Percentiles rank a stretch among this genome's conserved stretches.
Evolutionary conservation across 192 early-diverging fungal genomes (phyloP).

Genomic region (Thamnidium elegans): DNA sequence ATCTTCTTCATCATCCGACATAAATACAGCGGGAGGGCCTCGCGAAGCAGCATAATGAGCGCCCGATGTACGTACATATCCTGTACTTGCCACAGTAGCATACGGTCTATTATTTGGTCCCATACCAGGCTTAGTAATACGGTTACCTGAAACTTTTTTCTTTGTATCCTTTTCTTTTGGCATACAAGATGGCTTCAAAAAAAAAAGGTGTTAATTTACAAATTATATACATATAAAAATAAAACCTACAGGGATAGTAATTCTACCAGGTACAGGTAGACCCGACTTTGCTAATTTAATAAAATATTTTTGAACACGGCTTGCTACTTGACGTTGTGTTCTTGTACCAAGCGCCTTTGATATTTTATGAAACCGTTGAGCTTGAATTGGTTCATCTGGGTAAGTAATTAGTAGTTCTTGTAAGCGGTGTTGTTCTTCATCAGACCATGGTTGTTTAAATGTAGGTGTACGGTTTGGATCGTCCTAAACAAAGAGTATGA

Average conservation of each 20-base stretch:
- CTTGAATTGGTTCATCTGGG: slow-evolving; percentile 69
- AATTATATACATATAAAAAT: not conserved
- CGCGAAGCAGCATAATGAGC: slow-evolving; percentile 39
- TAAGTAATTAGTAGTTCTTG: slow-evolving; percentile 60
- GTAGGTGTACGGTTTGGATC: slow-evolving; percentile 47
- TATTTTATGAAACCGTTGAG: slow-evolving; percentile 69
- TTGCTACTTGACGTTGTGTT: slow-evolving; percentile 70
- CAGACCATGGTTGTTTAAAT: slow-evolving; percentile 68
- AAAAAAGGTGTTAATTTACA: not conserved
- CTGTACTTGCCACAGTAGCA: slow-evolving; percentile 22
- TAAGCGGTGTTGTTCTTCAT: slow-evolving; percentile 61
- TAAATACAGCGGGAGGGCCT: slow-evolving; percentile 47
- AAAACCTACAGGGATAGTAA: slow-evolving; percentile 47
- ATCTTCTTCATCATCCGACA: slow-evolving; percentile 55
- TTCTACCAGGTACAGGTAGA: slow-evolving; percentile 64
- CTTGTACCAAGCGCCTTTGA: slow-evolving; percentile 66
- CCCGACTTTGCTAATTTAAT: slow-evolving; percentile 74
- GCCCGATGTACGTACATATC: slow-evolving; percentile 41
- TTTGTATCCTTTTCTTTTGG: slow-evolving; percentile 22
- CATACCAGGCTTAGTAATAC: slow-evolving; percentile 15
- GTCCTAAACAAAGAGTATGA: slow-evolving; percentile 5
- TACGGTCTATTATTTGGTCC: slow-evolving; percentile 19
- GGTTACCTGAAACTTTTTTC: not conserved
- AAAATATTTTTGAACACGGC: slow-evolving; percentile 79
- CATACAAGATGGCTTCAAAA: slow-evolving; percentile 27